Base-by-base conservation (phyloP, 148 eudicot species). In the Cornus kousa region DNA sequence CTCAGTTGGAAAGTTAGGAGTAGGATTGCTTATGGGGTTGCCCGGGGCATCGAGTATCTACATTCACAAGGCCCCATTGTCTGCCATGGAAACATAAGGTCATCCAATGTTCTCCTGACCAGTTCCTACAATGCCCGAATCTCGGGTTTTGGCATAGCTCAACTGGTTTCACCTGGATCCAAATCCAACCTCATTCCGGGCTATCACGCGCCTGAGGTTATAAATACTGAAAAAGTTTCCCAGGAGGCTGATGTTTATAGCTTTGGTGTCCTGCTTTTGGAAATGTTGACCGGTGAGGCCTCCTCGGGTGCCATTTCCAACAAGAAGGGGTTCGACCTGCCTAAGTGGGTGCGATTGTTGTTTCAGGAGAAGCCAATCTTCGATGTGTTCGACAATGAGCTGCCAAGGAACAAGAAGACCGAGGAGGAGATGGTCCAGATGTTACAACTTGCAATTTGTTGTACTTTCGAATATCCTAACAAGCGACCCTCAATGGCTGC, bases 261-360 rank as follows among this genome's bases (percentile, higher is more conserved):
- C 20, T 77, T 77, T 43, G 84, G 84, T 35, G 80, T 81, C 14
- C 19, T 81, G 24, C 75, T 81, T 12, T 46, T 81, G 80, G 80
- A 81, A 71, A 73, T 81, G 20, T 19, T 77, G 9, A 72, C 84
- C 1, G 80, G 80, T 4, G 72, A 73, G 62, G 68, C 60, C 5
- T 77, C 83, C 0, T 16, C 13, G 16, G 17, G 19, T 14, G 59
- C 59, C 59, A 53, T 11, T 53, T 53, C 59, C 17, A 33, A 66
- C 2, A 65, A 71, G 53, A 71, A 76, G 12, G 83, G 74, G 3
- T 5, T 71, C 8, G 80, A 77, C 33, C 80, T 81, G 33, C 73
- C 84, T 16, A 55, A 43, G 16, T 81, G 80, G 84, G 84, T 72
- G 33, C 23, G 37, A 11, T 46, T 53, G 13, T 32, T 81, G 33